Conservation (phyloP, 805 yeast genomes). For the Saccharomycopsis oosterbeekiorum region DNA sequence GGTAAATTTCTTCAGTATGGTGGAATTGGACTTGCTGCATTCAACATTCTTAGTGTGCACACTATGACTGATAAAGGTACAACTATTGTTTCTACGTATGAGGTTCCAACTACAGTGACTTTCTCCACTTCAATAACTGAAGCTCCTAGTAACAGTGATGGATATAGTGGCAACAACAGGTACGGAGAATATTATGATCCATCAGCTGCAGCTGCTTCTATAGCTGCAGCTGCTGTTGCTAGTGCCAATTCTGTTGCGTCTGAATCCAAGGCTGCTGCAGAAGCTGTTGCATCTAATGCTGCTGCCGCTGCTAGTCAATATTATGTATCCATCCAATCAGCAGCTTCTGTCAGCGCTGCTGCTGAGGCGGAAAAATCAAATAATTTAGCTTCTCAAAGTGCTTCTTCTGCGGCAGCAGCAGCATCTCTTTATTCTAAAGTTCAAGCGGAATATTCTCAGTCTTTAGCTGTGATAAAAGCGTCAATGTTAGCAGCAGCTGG, state of each 20-base stretch:
- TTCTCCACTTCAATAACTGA: neutral
- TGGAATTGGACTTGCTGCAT: constrained; percentile 16
- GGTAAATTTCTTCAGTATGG: constrained; percentile 11
- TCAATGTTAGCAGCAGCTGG: neutral
- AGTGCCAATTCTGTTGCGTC: constrained; percentile 1
- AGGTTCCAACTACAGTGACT: constrained; percentile 13
- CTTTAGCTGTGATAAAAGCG: neutral
- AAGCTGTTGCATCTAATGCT: neutral
- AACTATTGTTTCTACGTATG: constrained; percentile 5
- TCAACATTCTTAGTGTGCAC: constrained; percentile 12
- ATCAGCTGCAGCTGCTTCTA: neutral
- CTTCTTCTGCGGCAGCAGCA: neutral
- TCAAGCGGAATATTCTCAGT: neutral
- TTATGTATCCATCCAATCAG: neutral
- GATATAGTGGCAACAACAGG: neutral
- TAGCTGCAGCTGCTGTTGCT: neutral
- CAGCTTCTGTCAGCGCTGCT: neutral
- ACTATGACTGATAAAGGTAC: constrained; percentile 8
- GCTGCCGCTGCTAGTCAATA: neutral
- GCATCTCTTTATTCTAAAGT: neutral
- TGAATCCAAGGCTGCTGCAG: neutral
- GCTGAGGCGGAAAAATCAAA: neutral
- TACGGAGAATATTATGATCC: neutral
- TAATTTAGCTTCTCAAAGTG: neutral
- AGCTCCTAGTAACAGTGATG: neutral